Percentiles rank a stretch among this genome's conserved stretches.
phyloP scores from a whole-genome alignment of 1,139 yeast species.

The Yamadazyma blattariae region DNA sequence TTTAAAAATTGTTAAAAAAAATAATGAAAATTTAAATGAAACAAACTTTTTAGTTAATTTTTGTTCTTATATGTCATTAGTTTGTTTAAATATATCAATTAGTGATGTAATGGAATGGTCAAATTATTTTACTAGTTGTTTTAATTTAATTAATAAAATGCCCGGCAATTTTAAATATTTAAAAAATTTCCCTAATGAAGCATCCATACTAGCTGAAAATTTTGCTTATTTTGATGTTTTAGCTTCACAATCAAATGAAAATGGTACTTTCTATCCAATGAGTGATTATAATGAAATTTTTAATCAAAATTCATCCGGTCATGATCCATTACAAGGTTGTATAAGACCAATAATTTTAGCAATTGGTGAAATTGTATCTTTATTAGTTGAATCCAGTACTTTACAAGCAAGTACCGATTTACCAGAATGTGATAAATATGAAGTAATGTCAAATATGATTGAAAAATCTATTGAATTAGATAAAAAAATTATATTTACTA shows the following conservation, averaged over 20 bases:
- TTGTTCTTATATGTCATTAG: constrained; percentile 27
- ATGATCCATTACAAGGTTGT: constrained; percentile 11
- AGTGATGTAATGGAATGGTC: constrained; percentile 35
- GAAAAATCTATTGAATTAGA: constrained; percentile 5
- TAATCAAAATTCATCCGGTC: not conserved
- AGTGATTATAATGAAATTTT: constrained; percentile 14
- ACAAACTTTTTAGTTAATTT: constrained; percentile 22
- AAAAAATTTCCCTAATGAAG: constrained; percentile 19
- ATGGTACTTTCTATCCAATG: constrained; percentile 23
- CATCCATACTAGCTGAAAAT: constrained; percentile 13
- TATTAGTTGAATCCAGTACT: constrained; percentile 8
- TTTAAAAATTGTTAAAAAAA: constrained; percentile 1
- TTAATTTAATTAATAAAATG: constrained; percentile 26
- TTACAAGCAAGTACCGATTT: constrained; percentile 1
- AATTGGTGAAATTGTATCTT: constrained; percentile 9
- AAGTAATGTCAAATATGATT: constrained; percentile 2
- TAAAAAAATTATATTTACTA: constrained; percentile 3
- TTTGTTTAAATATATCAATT: constrained; percentile 30
- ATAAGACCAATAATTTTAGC: constrained; percentile 9
- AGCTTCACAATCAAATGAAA: constrained; percentile 25
- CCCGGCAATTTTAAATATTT: constrained; percentile 21
- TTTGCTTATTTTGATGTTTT: constrained; percentile 25
- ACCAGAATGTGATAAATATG: constrained; percentile 3
- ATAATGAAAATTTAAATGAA: constrained; percentile 3
- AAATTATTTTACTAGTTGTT: constrained; percentile 24